These are phyloP conservation scores for Microdochium nivale DNA, from an alignment of 2,329 filamentous ascomycete species.

Conservation along the genomic window DNA sequence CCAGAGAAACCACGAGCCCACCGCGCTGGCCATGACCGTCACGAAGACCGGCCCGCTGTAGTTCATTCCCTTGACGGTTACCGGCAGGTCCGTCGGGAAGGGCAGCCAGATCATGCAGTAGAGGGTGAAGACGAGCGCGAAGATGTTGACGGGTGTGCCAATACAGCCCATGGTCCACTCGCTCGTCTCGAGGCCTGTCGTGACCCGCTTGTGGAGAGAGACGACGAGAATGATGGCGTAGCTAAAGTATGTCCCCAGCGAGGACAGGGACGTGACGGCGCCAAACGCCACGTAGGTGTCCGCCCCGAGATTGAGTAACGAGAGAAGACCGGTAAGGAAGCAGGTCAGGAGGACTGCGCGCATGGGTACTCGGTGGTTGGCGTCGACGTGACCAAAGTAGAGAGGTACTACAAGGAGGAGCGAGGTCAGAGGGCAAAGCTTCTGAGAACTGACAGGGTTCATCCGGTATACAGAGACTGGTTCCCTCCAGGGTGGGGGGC, in stretches of 20 bases:
- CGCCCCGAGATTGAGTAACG: conserved; percentile 4
- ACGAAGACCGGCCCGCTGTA: conserved; percentile 4
- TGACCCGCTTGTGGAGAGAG: conserved; percentile 1
- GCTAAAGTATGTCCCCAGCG: conserved; percentile 5
- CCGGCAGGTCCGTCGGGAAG: conserved; percentile 3
- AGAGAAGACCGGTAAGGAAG: conserved; percentile 2
- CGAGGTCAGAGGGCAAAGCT: no score
- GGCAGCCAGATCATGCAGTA: conserved; percentile 5
- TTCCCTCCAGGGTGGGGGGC: no score
- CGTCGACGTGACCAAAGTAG: conserved; percentile 5
- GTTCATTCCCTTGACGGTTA: conserved; percentile 4
- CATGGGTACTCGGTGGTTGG: conserved; percentile 3
- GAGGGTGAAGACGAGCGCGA: conserved; percentile 3
- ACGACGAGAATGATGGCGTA: conserved; percentile 5
- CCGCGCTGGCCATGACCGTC: conserved; percentile 1
- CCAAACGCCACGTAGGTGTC: conserved; percentile 5
- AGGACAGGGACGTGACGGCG: conserved; percentile 5
- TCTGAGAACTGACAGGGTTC: no score
- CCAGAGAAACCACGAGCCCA: conserved; percentile 1
- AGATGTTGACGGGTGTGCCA: conserved; percentile 3
- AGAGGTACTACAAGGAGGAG: not conserved
- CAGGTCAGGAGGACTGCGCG: conserved; percentile 3
- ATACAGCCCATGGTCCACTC: conserved; percentile 3
- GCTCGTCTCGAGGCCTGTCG: not conserved
- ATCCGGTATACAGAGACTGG: no score